Conservation (phyloP, 192 early-diverging fungal species). For the Coemansia furcata region DNA sequence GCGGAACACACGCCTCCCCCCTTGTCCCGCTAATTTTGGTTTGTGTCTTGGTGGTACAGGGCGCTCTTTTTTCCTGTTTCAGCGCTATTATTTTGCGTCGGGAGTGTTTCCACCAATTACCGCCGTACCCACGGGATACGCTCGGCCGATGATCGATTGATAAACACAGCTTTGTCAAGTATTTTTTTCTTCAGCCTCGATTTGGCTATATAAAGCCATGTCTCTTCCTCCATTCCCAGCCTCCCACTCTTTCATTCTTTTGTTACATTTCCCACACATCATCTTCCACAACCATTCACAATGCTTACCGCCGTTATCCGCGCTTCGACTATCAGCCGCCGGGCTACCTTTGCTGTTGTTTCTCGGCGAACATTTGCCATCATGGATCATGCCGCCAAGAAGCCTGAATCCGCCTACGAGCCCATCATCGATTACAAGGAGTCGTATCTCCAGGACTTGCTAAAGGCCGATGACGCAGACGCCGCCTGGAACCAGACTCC, state of each 20-base stretch:
- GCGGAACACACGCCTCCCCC: not conserved
- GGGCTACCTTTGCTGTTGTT: not conserved
- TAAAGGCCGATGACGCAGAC: constrained; percentile 40
- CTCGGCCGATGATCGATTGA: constrained; percentile 2
- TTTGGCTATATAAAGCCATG: constrained; percentile 1
- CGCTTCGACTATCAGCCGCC: not conserved
- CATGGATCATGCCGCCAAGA: constrained; percentile 4
- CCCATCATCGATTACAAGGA: constrained; percentile 6
- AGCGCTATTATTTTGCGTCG: not conserved
- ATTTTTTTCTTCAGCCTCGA: not conserved
- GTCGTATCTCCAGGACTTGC: constrained; percentile 37
- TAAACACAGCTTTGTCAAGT: not conserved
- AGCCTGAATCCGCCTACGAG: constrained; percentile 16
- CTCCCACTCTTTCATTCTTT: not conserved
- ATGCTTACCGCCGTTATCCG: constrained; percentile 6
- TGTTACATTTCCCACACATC: not conserved
- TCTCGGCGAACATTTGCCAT: constrained; percentile 17
- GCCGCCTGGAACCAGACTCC: constrained; percentile 46
- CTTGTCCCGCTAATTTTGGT: not conserved
- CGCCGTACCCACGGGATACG: not conserved
- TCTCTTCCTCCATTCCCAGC: not conserved
- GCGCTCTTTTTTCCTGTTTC: not conserved
- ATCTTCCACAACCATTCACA: not conserved
- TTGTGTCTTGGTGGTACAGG: not conserved
- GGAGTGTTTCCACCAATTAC: not conserved